phyloP scores from a whole-genome alignment of 139 green algal species.

The Chlamydomonas incerta region DNA sequence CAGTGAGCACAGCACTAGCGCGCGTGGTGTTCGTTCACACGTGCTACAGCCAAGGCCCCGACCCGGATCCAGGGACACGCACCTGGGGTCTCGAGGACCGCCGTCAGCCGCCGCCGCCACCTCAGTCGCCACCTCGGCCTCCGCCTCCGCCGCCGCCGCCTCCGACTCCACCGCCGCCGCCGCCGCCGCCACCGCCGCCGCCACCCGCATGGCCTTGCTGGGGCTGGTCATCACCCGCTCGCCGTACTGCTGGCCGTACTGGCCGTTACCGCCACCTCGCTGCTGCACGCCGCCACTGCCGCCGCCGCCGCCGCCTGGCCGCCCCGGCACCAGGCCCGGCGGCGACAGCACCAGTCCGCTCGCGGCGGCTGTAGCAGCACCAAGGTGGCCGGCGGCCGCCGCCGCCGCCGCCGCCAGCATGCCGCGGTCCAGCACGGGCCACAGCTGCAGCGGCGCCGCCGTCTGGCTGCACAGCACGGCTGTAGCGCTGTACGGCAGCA shows the following conservation, averaged over 20 bases:
- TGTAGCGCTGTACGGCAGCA: neutral
- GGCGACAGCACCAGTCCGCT: too few relatives aligned
- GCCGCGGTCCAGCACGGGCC: neutral
- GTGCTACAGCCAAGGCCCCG: too few relatives aligned
- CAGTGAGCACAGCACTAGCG: too few relatives aligned
- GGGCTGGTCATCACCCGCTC: conserved; percentile 34
- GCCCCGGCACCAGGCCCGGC: too few relatives aligned
- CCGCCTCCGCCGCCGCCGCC: too few relatives aligned
- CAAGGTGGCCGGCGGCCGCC: neutral
- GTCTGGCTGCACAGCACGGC: neutral
- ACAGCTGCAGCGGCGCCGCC: neutral
- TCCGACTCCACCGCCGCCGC: too few relatives aligned
- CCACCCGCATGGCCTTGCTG: conserved; percentile 13
- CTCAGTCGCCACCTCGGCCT: too few relatives aligned
- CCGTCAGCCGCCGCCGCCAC: too few relatives aligned
- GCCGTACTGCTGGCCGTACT: neutral
- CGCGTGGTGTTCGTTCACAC: too few relatives aligned
- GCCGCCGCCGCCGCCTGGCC: neutral
- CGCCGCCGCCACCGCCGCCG: too few relatives aligned
- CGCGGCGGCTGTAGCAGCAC: neutral
- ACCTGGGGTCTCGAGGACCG: too few relatives aligned
- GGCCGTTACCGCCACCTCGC: conserved; percentile 12
- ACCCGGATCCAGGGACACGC: too few relatives aligned
- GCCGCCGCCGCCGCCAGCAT: neutral
- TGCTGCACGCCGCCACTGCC: neutral